Evolutionary conservation across 1,284 basidiomycete species (phyloP).

Genomic region (Trichosporon asahii): DNA sequence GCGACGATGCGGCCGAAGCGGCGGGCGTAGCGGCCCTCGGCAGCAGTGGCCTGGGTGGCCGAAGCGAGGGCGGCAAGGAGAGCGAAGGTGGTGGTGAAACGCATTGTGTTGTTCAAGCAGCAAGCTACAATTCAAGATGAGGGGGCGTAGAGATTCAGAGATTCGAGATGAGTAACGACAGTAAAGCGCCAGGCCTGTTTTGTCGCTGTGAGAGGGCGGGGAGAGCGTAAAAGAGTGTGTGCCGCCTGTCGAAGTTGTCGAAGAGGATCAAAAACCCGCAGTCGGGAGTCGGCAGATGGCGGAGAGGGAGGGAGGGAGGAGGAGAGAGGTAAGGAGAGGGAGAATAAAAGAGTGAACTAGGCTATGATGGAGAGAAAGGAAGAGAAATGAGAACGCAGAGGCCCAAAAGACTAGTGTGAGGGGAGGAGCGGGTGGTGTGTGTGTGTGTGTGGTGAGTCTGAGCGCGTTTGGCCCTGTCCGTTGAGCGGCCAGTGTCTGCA

Average conservation of each 20-base stretch:
- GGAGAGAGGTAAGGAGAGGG: background rate
- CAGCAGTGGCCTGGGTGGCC: conserved; percentile 21
- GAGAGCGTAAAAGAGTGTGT: conserved; percentile 18
- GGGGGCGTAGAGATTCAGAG: background rate
- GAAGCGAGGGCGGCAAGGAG: conserved; percentile 23
- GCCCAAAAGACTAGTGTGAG: background rate
- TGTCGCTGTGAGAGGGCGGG: background rate
- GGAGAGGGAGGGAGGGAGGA: conserved; percentile 1
- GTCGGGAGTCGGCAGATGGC: conserved; percentile 3
- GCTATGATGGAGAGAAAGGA: conserved; percentile 4
- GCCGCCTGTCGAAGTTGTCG: background rate
- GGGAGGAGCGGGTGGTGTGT: background rate
- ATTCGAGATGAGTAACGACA: background rate
- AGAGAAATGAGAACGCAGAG: conserved; percentile 3
- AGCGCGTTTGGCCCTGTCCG: background rate
- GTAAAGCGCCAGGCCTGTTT: conserved; percentile 2
- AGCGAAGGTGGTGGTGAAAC: conserved; percentile 19
- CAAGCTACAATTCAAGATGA: background rate
- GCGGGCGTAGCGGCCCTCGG: conserved; percentile 17
- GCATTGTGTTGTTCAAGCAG: conserved; percentile 14
- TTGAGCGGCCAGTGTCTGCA: background rate
- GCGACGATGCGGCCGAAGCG: background rate
- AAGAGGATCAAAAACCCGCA: background rate
- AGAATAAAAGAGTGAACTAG: background rate
- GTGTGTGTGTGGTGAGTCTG: conserved; percentile 4